Conservation (phyloP, 495 filamentous ascomycete genomes). For the Chaetomium tenue region DNA sequence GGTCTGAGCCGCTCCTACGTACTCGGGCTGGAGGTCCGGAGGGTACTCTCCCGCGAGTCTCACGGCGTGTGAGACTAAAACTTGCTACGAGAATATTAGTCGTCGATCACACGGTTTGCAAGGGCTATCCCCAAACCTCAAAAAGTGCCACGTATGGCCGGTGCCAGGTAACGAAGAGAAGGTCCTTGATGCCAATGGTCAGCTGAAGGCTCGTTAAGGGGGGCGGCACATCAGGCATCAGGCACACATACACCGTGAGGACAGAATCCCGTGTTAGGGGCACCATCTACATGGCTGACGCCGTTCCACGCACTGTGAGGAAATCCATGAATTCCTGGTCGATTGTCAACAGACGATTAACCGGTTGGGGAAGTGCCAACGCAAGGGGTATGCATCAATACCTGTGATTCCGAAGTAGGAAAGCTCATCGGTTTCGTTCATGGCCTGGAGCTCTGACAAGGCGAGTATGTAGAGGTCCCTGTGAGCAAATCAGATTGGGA, state of each 20-base stretch:
- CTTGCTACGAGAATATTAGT: constrained; percentile 34
- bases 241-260: constrained; percentile 44
- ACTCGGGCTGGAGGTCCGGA: constrained; percentile 26
- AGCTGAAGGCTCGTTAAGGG: constrained; percentile 15
- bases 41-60: constrained; percentile 35
- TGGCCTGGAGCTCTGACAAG: constrained; percentile 42
- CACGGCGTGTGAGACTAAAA: constrained; percentile 38
- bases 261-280: constrained; percentile 46
- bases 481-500: constrained; percentile 20
- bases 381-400: constrained; percentile 26
- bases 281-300: constrained; percentile 38
- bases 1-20: constrained; percentile 37
- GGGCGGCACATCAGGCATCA: constrained; percentile 12
- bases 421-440: constrained; percentile 41
- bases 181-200: constrained; percentile 30
- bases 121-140: constrained; percentile 34
- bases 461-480: constrained; percentile 51
- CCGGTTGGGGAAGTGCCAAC: constrained; percentile 3
- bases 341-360: constrained; percentile 16
- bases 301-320: constrained; percentile 51
- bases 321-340: constrained; percentile 51
- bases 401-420: constrained; percentile 53
- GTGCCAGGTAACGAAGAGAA: constrained; percentile 45
- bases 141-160: constrained; percentile 43
- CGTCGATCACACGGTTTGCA: not conserved